Evolutionary conservation across 2,329 filamentous ascomycete genomes (phyloP).

Genomic region (Cadophora gregata): DNA sequence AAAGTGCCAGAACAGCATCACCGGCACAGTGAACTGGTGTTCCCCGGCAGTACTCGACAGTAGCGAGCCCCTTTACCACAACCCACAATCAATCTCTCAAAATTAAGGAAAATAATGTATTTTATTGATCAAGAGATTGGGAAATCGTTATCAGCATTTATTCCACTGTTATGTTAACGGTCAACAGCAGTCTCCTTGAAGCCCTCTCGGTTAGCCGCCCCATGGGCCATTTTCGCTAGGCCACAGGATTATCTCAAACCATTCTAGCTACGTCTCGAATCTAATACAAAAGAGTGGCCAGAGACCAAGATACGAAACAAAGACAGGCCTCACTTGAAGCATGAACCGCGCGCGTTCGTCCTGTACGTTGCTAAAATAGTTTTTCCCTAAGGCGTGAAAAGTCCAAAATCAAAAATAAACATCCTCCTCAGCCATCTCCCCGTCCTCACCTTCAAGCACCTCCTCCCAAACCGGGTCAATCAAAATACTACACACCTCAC

Average conservation of each 20-base stretch:
- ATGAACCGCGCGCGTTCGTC: background rate
- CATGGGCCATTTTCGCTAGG: background rate
- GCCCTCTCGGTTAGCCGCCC: background rate
- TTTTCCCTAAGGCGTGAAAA: background rate
- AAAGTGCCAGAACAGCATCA: background rate
- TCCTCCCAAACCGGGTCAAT: slow-evolving; percentile 32
- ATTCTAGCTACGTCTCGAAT: background rate
- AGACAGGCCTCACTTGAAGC: background rate
- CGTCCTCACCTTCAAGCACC: background rate
- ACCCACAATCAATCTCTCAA: background rate
- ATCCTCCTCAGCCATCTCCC: slow-evolving; percentile 21
- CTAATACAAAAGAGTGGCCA: background rate
- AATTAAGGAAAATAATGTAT: background rate
- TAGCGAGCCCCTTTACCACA: background rate
- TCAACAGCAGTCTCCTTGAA: too few species aligned
- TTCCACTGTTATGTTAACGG: too few species aligned
- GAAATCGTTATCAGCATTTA: background rate
- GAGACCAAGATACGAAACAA: background rate
- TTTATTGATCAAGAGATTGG: too few species aligned
- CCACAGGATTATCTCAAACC: background rate
- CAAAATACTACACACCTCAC: slow-evolving; percentile 27
- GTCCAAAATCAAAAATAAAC: background rate
- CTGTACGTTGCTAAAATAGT: background rate
- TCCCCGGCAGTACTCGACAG: background rate
- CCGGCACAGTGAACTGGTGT: background rate